phyloP scores from a whole-genome alignment of 768 basidiomycete genomes.

The Pleurotus djamor region DNA sequence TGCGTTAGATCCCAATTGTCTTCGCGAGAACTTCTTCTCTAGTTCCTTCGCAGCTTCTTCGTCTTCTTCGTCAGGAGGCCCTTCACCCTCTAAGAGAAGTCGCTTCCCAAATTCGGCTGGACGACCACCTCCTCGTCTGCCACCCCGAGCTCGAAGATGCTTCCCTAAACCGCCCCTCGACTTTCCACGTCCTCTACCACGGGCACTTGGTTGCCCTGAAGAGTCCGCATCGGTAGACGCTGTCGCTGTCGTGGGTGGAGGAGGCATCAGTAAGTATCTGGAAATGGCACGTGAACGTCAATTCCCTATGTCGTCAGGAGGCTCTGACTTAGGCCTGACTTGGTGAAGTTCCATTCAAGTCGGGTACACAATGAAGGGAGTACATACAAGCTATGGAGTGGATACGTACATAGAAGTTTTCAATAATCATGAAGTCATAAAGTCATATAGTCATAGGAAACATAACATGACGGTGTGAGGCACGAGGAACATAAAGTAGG shows the following conservation, averaged over 20 bases:
- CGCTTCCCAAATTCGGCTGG: constrained; percentile 67
- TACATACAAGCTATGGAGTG: no score
- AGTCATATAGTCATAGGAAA: no score
- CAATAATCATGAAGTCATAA: no score
- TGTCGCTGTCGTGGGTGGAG: not conserved
- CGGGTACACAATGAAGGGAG: no score
- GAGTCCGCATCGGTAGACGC: not conserved
- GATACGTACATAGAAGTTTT: no score
- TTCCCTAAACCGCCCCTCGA: constrained; percentile 73
- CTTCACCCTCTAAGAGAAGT: constrained; percentile 56
- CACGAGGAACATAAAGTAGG: no score
- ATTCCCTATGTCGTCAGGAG: not conserved
- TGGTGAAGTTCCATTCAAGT: no score
- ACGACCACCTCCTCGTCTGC: constrained; percentile 50
- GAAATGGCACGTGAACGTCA: not conserved
- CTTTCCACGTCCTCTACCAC: constrained; percentile 43
- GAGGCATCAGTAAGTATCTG: not conserved
- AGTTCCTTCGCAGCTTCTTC: constrained; percentile 50
- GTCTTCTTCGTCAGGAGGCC: constrained; percentile 28
- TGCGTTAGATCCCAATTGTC: constrained; percentile 65
- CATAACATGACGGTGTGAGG: no score
- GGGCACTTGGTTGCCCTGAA: not conserved
- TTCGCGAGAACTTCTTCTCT: constrained; percentile 48
- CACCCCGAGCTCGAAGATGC: constrained; percentile 67
- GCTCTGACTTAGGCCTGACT: no score